phyloP scores from a whole-genome alignment of 1,284 basidiomycete genomes.

The Boletus semigastroideus region DNA sequence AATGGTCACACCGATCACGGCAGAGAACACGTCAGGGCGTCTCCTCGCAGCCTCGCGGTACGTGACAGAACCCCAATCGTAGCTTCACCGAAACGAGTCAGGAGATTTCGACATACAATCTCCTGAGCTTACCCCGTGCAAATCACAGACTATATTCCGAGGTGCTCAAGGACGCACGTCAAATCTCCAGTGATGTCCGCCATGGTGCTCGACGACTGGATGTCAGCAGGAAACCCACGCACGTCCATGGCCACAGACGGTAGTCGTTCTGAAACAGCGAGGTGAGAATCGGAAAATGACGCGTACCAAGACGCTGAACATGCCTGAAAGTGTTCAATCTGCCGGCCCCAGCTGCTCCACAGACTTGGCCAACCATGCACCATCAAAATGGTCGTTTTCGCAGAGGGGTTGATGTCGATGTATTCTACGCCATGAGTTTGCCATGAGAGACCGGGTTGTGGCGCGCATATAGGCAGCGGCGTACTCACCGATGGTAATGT shows the following conservation, averaged over 20 bases:
- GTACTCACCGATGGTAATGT: slow-evolving; percentile 41
- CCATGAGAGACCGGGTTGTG: neutral
- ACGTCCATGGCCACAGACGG: slow-evolving; percentile 58
- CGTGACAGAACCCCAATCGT: slow-evolving; percentile 69
- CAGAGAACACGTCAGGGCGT: slow-evolving; percentile 60
- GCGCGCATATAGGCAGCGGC: slow-evolving; percentile 1
- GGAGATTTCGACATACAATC: neutral
- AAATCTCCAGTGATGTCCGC: slow-evolving; percentile 61
- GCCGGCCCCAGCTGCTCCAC: slow-evolving; percentile 70
- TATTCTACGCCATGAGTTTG: too few species aligned
- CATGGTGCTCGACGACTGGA: slow-evolving; percentile 56
- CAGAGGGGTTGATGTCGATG: slow-evolving; percentile 56
- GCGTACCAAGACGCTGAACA: neutral
- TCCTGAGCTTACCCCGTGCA: slow-evolving; percentile 56
- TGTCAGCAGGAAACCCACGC: slow-evolving; percentile 67
- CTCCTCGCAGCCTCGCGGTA: slow-evolving; percentile 67
- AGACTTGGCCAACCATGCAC: slow-evolving; percentile 75
- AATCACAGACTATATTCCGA: slow-evolving; percentile 45
- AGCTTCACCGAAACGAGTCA: slow-evolving; percentile 38
- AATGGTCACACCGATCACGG: slow-evolving; percentile 56
- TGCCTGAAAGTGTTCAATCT: slow-evolving; percentile 64
- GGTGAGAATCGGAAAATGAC: neutral
- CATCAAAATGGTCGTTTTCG: slow-evolving; percentile 54
- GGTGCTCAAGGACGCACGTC: slow-evolving; percentile 55
- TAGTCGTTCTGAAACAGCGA: slow-evolving; percentile 35